Evolutionary conservation across 257 asterid genomes (phyloP).

Genomic region (Anisodus tanguticus): DNA sequence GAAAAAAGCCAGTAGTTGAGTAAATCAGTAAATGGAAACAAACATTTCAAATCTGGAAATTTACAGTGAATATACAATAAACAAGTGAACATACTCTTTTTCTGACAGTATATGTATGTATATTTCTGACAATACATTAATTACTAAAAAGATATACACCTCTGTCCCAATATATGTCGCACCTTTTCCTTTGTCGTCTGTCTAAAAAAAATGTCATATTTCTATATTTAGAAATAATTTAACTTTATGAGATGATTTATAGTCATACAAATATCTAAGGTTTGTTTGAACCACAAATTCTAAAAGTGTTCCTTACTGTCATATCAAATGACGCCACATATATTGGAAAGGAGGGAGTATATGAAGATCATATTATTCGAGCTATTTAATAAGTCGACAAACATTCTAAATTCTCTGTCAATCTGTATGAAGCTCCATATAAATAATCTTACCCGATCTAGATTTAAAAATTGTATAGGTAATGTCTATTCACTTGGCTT

Average conservation of each 20-base stretch:
- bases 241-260: too few species aligned
- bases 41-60: neutral
- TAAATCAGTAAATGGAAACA: neutral
- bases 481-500: conserved; percentile 8
- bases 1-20: neutral
- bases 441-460: neutral
- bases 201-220: too few species aligned
- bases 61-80: neutral
- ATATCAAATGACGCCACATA: too few species aligned
- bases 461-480: neutral
- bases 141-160: neutral
- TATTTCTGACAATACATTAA: neutral
- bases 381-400: neutral
- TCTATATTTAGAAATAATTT: too few species aligned
- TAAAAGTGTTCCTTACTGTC: too few species aligned
- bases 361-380: neutral
- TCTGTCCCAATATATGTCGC: too few species aligned
- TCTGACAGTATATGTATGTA: neutral
- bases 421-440: neutral
- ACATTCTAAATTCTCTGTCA: conserved; percentile 1
- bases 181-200: too few species aligned
- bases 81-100: neutral
- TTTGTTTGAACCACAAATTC: too few species aligned
- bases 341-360: too few species aligned
- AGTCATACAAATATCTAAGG: too few species aligned